Conservation (phyloP, 2,329 filamentous ascomycete genomes). For the Cordyceps farinosa region DNA sequence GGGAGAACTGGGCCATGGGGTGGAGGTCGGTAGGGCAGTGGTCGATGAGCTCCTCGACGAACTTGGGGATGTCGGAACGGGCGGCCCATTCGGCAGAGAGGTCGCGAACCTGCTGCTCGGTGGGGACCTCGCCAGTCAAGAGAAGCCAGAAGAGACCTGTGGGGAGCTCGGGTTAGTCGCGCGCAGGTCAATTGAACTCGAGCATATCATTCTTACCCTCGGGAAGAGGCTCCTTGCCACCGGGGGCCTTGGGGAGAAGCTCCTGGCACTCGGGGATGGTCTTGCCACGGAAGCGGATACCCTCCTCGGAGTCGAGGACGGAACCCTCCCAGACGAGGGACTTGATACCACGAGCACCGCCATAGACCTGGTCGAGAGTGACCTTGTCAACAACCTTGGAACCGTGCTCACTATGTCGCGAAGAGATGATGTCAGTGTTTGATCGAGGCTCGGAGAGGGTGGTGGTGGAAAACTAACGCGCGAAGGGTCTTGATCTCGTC, state of each 20-base stretch:
- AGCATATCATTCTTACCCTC: slow-evolving; percentile 59
- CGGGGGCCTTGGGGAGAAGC: slow-evolving; percentile 92
- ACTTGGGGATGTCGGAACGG: slow-evolving; percentile 94
- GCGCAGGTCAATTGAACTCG: background rate
- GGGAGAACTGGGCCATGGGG: slow-evolving; percentile 99
- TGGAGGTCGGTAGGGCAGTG: slow-evolving; percentile 98
- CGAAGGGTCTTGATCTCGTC: slow-evolving; percentile 99
- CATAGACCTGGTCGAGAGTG: slow-evolving; percentile 98
- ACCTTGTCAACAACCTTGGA: slow-evolving; percentile 96
- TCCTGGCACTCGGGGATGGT: slow-evolving; percentile 99
- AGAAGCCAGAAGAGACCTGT: slow-evolving; percentile 98
- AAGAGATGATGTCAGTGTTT: slow-evolving; percentile 8
- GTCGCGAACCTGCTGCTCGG: slow-evolving; percentile 96
- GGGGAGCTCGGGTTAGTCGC: slow-evolving; percentile 7
- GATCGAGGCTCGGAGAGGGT: slow-evolving; percentile 4
- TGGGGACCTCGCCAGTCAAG: slow-evolving; percentile 94
- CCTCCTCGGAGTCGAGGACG: slow-evolving; percentile 96
- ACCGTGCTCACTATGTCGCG: slow-evolving; percentile 73
- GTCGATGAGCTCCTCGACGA: slow-evolving; percentile 99
- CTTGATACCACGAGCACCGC: slow-evolving; percentile 98
- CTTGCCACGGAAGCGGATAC: slow-evolving; percentile 98
- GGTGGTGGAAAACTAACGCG: slow-evolving; percentile 62
- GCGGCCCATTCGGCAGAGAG: slow-evolving; percentile 99
- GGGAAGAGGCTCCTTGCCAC: slow-evolving; percentile 93
- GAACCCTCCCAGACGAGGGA: slow-evolving; percentile 98